A percentile compares a stretch with the other conserved stretches of the same genome.
These are phyloP conservation scores for Fraxinus excelsior DNA, from an alignment of 257 asterid species.

Conservation along the genomic window DNA sequence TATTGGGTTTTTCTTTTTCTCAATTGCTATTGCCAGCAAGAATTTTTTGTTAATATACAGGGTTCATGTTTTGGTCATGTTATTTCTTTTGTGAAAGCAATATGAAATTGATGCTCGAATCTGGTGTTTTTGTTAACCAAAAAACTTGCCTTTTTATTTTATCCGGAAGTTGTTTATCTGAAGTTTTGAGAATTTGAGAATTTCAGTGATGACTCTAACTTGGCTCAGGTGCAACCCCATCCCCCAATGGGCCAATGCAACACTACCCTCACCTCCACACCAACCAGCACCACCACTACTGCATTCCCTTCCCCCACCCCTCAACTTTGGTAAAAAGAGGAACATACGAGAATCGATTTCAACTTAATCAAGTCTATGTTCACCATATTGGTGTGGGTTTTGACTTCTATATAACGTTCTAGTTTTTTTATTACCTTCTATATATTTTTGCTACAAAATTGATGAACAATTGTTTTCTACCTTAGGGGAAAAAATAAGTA, in stretches of 20 bases:
- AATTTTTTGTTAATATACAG: not conserved
- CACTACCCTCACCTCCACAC: too few relatives aligned
- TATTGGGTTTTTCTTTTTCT: not conserved
- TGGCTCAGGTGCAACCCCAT: not conserved
- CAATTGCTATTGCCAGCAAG: too few relatives aligned
- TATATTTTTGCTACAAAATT: not conserved
- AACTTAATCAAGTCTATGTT: not conserved
- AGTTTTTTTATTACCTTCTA: not conserved
- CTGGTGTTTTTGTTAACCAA: too few relatives aligned
- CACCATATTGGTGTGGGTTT: not conserved
- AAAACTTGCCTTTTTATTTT: not conserved
- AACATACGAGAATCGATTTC: not conserved
- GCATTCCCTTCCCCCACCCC: too few relatives aligned
- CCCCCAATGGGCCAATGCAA: too few relatives aligned
- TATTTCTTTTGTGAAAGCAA: too few relatives aligned
- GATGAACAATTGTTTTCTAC: not conserved
- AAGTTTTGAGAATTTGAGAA: not conserved
- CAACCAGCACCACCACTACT: too few relatives aligned
- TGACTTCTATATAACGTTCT: not conserved
- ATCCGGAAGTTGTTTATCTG: not conserved
- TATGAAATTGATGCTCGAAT: too few relatives aligned
- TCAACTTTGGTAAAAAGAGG: too few relatives aligned
- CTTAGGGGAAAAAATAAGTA: not conserved
- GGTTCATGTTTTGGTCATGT: not conserved
- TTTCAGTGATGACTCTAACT: not conserved